Evolutionary conservation across 1,139 yeast genomes (phyloP).

Genomic region (Blastobotrys indianensis): DNA sequence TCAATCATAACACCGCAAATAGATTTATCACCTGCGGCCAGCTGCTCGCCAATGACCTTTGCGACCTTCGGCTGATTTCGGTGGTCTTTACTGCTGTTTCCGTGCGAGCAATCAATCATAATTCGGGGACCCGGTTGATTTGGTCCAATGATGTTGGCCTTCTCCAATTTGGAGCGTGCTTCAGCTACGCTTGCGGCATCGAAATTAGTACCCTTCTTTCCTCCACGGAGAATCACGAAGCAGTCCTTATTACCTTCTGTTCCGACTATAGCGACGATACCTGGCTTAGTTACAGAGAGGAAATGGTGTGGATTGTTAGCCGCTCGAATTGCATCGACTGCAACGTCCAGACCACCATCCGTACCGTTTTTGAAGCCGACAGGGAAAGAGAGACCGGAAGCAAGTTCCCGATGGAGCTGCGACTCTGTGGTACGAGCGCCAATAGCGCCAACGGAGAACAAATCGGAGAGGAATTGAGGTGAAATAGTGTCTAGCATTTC

Average conservation of each 20-base stretch:
- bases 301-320: slow-evolving; percentile 93
- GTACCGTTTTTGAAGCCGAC: slow-evolving; percentile 97
- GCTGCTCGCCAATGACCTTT: slow-evolving; percentile 67
- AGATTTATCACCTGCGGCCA: slow-evolving; percentile 64
- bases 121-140: slow-evolving; percentile 48
- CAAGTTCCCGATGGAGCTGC: slow-evolving; percentile 91
- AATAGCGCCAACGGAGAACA: slow-evolving; percentile 90
- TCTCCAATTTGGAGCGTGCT: slow-evolving; percentile 59
- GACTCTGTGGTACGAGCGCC: slow-evolving; percentile 98
- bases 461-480: slow-evolving; percentile 87
- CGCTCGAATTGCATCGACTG: slow-evolving; percentile 89
- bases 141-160: slow-evolving; percentile 48
- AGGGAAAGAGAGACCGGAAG: slow-evolving; percentile 94
- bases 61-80: slow-evolving; percentile 94
- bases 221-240: slow-evolving; percentile 91
- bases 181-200: slow-evolving; percentile 67
- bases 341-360: slow-evolving; percentile 87
- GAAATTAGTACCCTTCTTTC: slow-evolving; percentile 85
- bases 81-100: slow-evolving; percentile 86
- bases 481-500: slow-evolving; percentile 97
- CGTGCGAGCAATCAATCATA: slow-evolving; percentile 98
- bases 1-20: slow-evolving; percentile 97
- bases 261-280: slow-evolving; percentile 91
- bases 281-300: slow-evolving; percentile 87
- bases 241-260: slow-evolving; percentile 91